Evolutionary conservation across 768 basidiomycete genomes (phyloP).

Genomic region (Nidula microcarpa): DNA sequence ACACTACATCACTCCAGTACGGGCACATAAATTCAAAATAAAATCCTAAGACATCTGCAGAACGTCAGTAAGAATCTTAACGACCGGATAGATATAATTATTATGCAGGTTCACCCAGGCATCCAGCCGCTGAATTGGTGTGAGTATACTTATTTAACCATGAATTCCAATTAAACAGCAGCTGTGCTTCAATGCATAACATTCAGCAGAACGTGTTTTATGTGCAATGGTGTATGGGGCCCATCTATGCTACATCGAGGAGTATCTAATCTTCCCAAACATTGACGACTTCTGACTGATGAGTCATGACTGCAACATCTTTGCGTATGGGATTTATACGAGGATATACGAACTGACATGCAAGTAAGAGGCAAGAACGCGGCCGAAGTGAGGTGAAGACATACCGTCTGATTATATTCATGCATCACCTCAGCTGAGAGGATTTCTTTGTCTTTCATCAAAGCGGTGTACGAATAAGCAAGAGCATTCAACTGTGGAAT

Average conservation of each 20-base stretch:
- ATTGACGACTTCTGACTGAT: conserved; percentile 74
- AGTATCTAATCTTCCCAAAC: conserved; percentile 40
- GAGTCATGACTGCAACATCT: conserved; percentile 84
- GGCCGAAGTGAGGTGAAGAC: conserved; percentile 13
- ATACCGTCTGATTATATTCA: conserved; percentile 78
- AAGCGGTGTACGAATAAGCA: conserved; percentile 52
- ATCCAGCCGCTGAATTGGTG: no score
- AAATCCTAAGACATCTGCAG: no score
- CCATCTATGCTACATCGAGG: not conserved
- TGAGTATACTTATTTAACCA: no score
- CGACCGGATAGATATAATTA: no score
- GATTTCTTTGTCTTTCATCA: conserved; percentile 73
- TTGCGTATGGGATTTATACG: conserved; percentile 70
- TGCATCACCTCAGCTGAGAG: conserved; percentile 78
- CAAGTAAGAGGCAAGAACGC: not conserved
- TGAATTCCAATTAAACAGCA: no score
- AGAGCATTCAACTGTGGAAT: conserved; percentile 42
- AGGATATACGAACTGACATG: conserved; percentile 75
- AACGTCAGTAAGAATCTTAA: no score
- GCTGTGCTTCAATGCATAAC: no score
- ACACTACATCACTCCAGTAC: no score
- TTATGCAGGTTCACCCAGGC: no score
- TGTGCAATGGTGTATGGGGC: not conserved
- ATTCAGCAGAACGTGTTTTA: not conserved
- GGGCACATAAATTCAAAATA: no score